Percentiles rank a stretch among this genome's conserved stretches.
Evolutionary conservation across 192 early-diverging fungal species (phyloP).

Genomic region (Chytriomyces sp.): DNA sequence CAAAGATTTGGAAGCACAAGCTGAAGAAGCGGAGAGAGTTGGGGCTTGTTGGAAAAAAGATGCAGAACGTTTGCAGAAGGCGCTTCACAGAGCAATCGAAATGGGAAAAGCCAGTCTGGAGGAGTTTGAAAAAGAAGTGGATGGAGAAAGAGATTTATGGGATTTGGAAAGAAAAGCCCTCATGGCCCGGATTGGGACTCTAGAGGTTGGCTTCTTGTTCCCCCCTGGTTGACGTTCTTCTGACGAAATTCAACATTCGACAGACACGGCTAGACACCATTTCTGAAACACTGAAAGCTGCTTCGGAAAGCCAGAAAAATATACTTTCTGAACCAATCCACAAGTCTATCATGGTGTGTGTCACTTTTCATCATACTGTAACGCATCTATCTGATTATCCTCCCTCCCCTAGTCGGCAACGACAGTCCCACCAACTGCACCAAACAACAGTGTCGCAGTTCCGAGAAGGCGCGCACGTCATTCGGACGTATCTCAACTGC

Average conservation of each 20-base stretch:
- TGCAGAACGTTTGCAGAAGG: slow-evolving; percentile 24
- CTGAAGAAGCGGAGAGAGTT: slow-evolving; percentile 25
- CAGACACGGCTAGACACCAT: slow-evolving; percentile 13
- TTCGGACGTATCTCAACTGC: slow-evolving; percentile 28
- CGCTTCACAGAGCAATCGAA: slow-evolving; percentile 20
- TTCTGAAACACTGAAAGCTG: slow-evolving; percentile 25
- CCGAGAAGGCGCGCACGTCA: slow-evolving; percentile 12
- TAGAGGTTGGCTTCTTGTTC: slow-evolving; percentile 27
- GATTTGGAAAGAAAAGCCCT: neutral
- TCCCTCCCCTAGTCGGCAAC: neutral
- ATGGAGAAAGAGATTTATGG: slow-evolving; percentile 29
- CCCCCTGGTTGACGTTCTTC: neutral
- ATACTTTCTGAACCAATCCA: slow-evolving; percentile 8
- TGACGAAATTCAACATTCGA: neutral
- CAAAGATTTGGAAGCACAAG: slow-evolving; percentile 22
- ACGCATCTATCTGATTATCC: neutral
- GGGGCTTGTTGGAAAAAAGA: slow-evolving; percentile 13
- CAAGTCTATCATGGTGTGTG: slow-evolving; percentile 29
- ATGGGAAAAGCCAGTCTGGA: slow-evolving; percentile 11
- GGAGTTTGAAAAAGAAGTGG: slow-evolving; percentile 29
- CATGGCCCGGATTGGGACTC: neutral
- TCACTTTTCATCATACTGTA: neutral
- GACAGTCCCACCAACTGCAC: neutral
- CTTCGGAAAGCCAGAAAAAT: neutral
- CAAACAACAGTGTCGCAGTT: neutral